Evolutionary conservation across 352 stramenopile species (phyloP).

Genomic region (Globisporangium paddicum): DNA sequence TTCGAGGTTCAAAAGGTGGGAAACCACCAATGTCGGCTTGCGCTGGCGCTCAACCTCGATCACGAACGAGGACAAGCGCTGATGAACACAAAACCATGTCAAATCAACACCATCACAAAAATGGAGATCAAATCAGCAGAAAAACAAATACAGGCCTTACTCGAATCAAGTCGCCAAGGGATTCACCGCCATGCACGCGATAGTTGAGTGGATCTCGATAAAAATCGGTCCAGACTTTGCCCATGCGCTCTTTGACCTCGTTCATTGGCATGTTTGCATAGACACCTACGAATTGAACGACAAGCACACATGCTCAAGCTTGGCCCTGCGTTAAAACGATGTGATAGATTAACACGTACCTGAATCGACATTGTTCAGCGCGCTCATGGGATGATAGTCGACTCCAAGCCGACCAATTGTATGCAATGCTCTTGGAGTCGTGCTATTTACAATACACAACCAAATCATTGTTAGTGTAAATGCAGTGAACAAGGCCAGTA

Average conservation of each 20-base stretch:
- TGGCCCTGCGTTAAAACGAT: background rate
- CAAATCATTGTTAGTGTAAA: background rate
- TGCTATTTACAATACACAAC: constrained; percentile 11
- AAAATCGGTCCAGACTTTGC: constrained; percentile 30
- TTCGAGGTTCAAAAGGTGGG: constrained; percentile 38
- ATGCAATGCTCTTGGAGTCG: constrained; percentile 31
- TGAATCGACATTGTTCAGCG: constrained; percentile 36
- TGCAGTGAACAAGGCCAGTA: background rate
- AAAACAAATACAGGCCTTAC: constrained; percentile 12
- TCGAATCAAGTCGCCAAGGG: constrained; percentile 37
- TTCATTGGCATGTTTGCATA: constrained; percentile 36
- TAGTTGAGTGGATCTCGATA: constrained; percentile 46
- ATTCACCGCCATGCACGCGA: constrained; percentile 39
- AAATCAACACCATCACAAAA: background rate
- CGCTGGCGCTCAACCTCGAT: constrained; percentile 38
- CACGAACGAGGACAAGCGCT: constrained; percentile 45
- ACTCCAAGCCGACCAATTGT: constrained; percentile 33
- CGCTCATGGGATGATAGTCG: constrained; percentile 37
- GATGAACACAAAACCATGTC: background rate
- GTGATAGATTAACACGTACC: constrained; percentile 6
- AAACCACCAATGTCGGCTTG: constrained; percentile 36
- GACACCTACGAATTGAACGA: constrained; percentile 16
- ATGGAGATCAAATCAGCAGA: background rate
- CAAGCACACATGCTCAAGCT: background rate
- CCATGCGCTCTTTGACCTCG: constrained; percentile 33